Conservation (phyloP, 2,329 filamentous ascomycete species). For the Helminthosporium solani region DNA sequence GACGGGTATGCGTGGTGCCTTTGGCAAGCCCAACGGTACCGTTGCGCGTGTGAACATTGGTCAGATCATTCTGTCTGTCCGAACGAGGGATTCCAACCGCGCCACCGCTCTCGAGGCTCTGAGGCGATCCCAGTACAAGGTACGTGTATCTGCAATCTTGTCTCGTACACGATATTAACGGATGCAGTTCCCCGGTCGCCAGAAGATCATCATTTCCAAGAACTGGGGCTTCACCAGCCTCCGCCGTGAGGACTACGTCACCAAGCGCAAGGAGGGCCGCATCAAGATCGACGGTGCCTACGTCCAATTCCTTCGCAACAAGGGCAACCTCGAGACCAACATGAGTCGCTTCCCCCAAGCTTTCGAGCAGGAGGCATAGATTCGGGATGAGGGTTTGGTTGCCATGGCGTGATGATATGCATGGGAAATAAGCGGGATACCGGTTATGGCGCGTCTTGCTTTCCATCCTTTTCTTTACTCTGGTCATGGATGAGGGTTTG, state of each 20-base stretch:
- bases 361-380: slow-evolving; percentile 57
- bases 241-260: slow-evolving; percentile 94
- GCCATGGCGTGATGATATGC: slow-evolving; percentile 28
- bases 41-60: slow-evolving; percentile 99
- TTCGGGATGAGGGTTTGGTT: slow-evolving; percentile 16
- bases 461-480: slow-evolving; percentile 29
- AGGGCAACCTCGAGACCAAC: slow-evolving; percentile 83
- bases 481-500: slow-evolving; percentile 37
- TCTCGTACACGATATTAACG: slow-evolving; percentile 2
- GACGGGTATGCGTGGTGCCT: slow-evolving; percentile 99
- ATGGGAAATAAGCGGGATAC: slow-evolving; percentile 37
- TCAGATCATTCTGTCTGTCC: slow-evolving; percentile 96
- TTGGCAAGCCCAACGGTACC: slow-evolving; percentile 98
- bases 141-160: slow-evolving; percentile 10
- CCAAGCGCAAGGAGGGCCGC: slow-evolving; percentile 88
- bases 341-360: slow-evolving; percentile 93
- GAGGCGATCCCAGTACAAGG: slow-evolving; percentile 98
- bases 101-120: slow-evolving; percentile 95
- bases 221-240: slow-evolving; percentile 99
- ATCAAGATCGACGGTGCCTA: slow-evolving; percentile 98
- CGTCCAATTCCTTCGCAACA: slow-evolving; percentile 97
- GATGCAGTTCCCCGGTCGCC: slow-evolving; percentile 83
- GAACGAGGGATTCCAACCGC: slow-evolving; percentile 93
- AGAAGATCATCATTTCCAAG: slow-evolving; percentile 99
- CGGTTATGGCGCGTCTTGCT: slow-evolving; percentile 42